Conservation (phyloP, 805 yeast genomes). For the Schizosaccharomyces lindneri region DNA sequence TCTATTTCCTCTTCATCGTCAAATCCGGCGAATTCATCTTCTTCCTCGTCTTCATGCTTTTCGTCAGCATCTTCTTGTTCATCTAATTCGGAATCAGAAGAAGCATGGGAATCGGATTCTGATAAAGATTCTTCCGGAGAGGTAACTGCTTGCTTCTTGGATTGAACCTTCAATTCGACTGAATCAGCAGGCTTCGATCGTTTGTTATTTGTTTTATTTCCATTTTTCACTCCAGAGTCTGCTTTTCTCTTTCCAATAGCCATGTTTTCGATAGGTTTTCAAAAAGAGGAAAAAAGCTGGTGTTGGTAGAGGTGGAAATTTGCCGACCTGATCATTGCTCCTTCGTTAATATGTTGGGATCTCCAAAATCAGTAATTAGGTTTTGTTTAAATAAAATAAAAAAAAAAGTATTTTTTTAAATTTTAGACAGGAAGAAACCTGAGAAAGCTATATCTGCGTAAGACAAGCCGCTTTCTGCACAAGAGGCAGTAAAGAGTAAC, state of each 20-base stretch:
- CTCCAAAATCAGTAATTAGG: too few species aligned
- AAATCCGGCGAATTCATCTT: neutral
- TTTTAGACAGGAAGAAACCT: too few species aligned
- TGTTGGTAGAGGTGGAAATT: neutral
- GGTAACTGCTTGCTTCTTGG: neutral
- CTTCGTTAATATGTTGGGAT: too few species aligned
- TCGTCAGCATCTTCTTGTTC: neutral
- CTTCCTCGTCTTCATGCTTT: slow-evolving; percentile 2
- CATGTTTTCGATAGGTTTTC: neutral
- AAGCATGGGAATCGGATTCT: neutral
- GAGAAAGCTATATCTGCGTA: too few species aligned
- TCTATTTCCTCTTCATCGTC: slow-evolving; percentile 1
- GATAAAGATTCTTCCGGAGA: neutral
- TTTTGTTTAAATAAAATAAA: too few species aligned
- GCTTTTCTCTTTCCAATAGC: neutral
- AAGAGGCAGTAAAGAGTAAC: too few species aligned
- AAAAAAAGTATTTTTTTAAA: too few species aligned
- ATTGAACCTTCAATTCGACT: neutral
- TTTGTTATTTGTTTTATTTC: neutral
- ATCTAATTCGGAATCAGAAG: neutral
- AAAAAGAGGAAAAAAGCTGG: neutral
- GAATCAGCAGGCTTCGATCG: neutral
- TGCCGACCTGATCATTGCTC: neutral
- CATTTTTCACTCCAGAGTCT: neutral
- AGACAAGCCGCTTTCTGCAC: too few species aligned